Evolutionary conservation across 2,329 filamentous ascomycete genomes (phyloP).

Genomic region (Metarhizium rileyi): DNA sequence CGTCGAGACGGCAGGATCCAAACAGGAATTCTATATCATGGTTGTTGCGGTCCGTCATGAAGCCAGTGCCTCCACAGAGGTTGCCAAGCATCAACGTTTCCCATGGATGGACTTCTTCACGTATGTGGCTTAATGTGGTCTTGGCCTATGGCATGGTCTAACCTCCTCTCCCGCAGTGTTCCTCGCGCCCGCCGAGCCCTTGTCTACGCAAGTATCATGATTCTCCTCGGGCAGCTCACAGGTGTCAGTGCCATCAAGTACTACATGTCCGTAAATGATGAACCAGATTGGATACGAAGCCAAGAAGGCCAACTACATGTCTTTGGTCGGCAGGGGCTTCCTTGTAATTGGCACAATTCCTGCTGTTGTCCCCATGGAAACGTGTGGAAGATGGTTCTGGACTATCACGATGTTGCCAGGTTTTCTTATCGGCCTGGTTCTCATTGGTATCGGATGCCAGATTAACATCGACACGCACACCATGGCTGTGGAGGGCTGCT

Average conservation of each 20-base stretch:
- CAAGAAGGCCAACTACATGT: conserved; percentile 61
- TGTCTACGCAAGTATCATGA: conserved; percentile 60
- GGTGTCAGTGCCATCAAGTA: conserved; percentile 64
- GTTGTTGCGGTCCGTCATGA: conserved; percentile 50
- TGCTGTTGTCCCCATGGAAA: conserved; percentile 62
- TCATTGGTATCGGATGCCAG: conserved; percentile 56
- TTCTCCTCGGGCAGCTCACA: conserved; percentile 60
- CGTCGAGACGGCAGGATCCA: conserved; percentile 42
- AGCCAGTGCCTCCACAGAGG: conserved; percentile 41
- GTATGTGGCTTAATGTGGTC: conserved; percentile 10
- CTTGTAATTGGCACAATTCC: conserved; percentile 60
- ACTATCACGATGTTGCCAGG: conserved; percentile 61
- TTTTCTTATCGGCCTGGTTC: conserved; percentile 59
- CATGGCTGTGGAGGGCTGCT: conserved; percentile 44
- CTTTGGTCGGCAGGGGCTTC: conserved; percentile 58
- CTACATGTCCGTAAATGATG: conserved; percentile 62
- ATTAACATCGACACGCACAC: conserved; percentile 37
- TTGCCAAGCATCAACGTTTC: conserved; percentile 44
- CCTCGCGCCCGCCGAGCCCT: conserved; percentile 57
- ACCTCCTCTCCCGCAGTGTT: conserved; percentile 22
- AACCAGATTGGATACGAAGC: conserved; percentile 55
- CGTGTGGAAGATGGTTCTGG: conserved; percentile 65
- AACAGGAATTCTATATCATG: conserved; percentile 66
- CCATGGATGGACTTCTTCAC: conserved; percentile 69
- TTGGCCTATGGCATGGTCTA: neutral